Percentiles rank a stretch among this genome's conserved stretches.
Conservation (phyloP, 1,139 yeast genomes). For the Candida albicans region DNA sequence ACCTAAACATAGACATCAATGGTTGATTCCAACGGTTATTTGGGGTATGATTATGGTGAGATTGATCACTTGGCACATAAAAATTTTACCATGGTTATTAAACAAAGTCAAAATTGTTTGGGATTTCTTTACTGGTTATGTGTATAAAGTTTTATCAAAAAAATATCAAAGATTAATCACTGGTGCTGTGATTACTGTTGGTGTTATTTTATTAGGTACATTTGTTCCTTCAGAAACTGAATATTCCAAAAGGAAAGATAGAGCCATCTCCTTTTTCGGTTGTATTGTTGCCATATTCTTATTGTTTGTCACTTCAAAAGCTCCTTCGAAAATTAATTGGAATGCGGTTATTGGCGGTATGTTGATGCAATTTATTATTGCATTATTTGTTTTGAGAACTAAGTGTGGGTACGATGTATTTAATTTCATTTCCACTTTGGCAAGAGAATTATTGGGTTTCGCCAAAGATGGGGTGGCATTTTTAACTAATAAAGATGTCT, state of each 20-base stretch:
- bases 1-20: slow-evolving; percentile 49
- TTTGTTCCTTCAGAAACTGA: slow-evolving; percentile 55
- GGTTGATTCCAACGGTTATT: slow-evolving; percentile 65
- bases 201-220: slow-evolving; percentile 53
- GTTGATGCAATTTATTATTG: slow-evolving; percentile 62
- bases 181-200: slow-evolving; percentile 48
- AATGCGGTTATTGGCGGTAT: slow-evolving; percentile 63
- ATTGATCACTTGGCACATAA: slow-evolving; percentile 54
- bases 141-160: slow-evolving; percentile 40
- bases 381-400: slow-evolving; percentile 63
- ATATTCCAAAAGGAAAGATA: slow-evolving; percentile 50
- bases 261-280: slow-evolving; percentile 64
- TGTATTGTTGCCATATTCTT: slow-evolving; percentile 48
- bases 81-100: slow-evolving; percentile 36
- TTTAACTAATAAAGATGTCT: slow-evolving; percentile 43
- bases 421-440: slow-evolving; percentile 60
- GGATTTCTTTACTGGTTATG: slow-evolving; percentile 38
- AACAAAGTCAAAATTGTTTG: slow-evolving; percentile 34
- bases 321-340: slow-evolving; percentile 54
- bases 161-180: slow-evolving; percentile 40
- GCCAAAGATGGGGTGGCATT: slow-evolving; percentile 66
- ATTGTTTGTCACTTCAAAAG: slow-evolving; percentile 48
- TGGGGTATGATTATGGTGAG: slow-evolving; percentile 57
- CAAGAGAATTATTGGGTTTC: slow-evolving; percentile 60
- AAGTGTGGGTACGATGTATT: slow-evolving; percentile 62